Evolutionary conservation across 2,329 filamentous ascomycete species (phyloP).

Genomic region (Botrytis elliptica): DNA sequence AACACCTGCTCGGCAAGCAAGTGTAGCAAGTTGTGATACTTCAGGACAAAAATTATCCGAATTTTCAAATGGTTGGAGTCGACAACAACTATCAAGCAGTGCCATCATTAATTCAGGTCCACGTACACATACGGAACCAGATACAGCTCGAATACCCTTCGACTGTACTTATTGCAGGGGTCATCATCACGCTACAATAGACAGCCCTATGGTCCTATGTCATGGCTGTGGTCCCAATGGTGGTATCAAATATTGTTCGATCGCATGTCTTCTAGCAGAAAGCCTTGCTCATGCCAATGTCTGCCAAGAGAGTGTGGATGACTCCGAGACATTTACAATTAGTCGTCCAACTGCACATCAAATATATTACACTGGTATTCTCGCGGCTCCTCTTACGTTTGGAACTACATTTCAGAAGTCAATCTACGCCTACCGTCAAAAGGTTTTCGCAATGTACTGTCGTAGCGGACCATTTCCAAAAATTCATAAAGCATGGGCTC

Average conservation of each 20-base stretch:
- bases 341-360: constrained; percentile 16
- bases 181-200: constrained; percentile 3
- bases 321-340: background rate
- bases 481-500: constrained; percentile 28
- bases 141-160: background rate
- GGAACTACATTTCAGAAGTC: constrained; percentile 1
- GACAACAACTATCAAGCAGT: background rate
- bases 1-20: background rate
- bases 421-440: constrained; percentile 32
- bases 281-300: constrained; percentile 27
- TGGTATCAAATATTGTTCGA: constrained; percentile 32
- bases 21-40: background rate
- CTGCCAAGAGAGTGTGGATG: constrained; percentile 25
- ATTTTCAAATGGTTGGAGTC: constrained; percentile 21
- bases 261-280: constrained; percentile 33
- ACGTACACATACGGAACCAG: background rate
- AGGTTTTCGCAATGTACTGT: constrained; percentile 32
- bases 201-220: constrained; percentile 28
- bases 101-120: background rate
- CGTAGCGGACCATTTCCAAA: constrained; percentile 29
- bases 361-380: background rate
- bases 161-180: constrained; percentile 24
- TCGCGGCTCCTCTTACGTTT: background rate
- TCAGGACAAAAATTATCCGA: background rate
- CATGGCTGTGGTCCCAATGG: constrained; percentile 29